Base-by-base conservation (phyloP, 768 basidiomycete species). In the Collybiopsis luxurians region DNA sequence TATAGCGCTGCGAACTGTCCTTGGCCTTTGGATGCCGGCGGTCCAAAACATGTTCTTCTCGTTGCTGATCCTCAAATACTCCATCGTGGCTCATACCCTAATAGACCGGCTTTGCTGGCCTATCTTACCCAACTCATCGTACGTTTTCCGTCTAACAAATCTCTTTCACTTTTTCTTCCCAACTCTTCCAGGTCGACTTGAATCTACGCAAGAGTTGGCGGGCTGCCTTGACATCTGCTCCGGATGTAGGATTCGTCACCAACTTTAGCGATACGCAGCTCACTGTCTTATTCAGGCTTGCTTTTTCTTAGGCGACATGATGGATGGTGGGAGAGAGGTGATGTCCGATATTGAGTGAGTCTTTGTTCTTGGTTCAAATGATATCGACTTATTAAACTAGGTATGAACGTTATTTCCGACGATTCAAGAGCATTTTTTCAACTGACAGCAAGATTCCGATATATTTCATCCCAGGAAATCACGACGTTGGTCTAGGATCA, bases 21-120 rank as follows among this genome's bases (percentile, higher is more conserved):
- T 1, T 92, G 90, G 89, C 88, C 87, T 31, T 45, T 43, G 30
- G 26, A 55, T 40, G 45, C 57, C 53, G 40, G 55, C 31, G 49
- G 54, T 56, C 40, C 40, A 12, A 42, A 27, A n/a, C 89, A 86
- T 68, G 74, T 92, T 21, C 83, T 97, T n/a, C 74, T 96, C 45
- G 75, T 95, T 34, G 87, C 95, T 12, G 95, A 97, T 71, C 90
- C 94, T 0, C 94, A 96, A 70, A 82, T 96, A 26, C 78, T 92
- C 44, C 87, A 95, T 68, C 77, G 79, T 46, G 75, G 79, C 43
- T 90, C 90, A 3, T 94, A 94, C 67, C 85, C 86, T 10, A 81
- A 73, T 38, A 81, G 89, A 4, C 66, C 74, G 3, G 65, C 76
- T 23, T 69, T 81, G 65, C 69, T 90, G 23, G 82, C 83, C 55